phyloP scores from a whole-genome alignment of 306 rosid species.

The Dalbergia oliveri region DNA sequence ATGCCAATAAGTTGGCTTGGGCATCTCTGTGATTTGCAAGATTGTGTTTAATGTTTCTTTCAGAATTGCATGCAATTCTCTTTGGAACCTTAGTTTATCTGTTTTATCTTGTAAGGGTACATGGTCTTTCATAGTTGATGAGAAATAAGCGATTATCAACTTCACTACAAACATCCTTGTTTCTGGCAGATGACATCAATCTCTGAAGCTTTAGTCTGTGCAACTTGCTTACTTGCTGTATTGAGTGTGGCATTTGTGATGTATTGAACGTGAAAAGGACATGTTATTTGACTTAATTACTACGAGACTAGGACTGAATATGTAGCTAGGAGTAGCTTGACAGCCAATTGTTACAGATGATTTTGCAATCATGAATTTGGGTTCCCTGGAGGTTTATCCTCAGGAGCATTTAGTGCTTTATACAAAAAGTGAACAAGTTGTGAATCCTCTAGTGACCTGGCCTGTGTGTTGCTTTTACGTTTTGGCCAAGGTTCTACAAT shows the following conservation, averaged over 20 bases:
- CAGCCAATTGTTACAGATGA: neutral
- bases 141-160: constrained; percentile 1
- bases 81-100: no score
- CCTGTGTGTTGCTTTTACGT: neutral
- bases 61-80: no score
- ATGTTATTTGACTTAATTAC: no score
- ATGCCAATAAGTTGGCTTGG: no score
- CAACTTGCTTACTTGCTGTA: neutral
- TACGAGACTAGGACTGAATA: neutral
- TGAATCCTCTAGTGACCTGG: neutral
- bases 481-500: no score
- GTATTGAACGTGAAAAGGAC: neutral
- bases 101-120: no score
- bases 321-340: neutral
- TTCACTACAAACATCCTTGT: neutral
- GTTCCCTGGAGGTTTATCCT: neutral
- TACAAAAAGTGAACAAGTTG: neutral
- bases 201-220: neutral
- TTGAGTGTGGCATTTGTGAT: neutral
- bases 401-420: neutral
- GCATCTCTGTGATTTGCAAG: no score
- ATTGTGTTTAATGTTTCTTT: no score
- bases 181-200: constrained; percentile 2
- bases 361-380: neutral
- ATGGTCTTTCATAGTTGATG: neutral